Percentiles rank a stretch among this genome's conserved stretches.
phyloP scores from a whole-genome alignment of 1,284 basidiomycete species.

The Anthracocystis panici-leucophaei region DNA sequence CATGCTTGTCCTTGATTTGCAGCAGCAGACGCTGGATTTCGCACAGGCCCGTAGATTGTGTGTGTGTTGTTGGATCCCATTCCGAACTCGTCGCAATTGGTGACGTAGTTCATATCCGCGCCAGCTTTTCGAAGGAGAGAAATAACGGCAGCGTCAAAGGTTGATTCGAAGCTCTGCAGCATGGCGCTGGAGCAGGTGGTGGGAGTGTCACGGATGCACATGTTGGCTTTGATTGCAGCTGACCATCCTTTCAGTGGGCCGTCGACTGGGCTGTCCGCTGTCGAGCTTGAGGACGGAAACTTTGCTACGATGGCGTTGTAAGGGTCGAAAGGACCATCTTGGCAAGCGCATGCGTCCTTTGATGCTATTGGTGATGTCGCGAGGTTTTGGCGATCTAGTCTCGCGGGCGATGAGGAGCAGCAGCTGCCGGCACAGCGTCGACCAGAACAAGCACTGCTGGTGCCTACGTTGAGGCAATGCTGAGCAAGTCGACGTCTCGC shows the following conservation, averaged over 20 bases:
- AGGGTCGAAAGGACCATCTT: conserved; percentile 38
- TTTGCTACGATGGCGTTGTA: conserved; percentile 46
- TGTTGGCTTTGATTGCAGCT: conserved; percentile 66
- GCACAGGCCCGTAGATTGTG: conserved; percentile 58
- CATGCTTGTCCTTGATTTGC: conserved; percentile 4
- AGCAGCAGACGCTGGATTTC: conserved; percentile 49
- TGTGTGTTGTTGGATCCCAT: conserved; percentile 77
- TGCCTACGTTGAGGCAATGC: conserved; percentile 27
- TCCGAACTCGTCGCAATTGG: conserved; percentile 97
- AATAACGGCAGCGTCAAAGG: conserved; percentile 90
- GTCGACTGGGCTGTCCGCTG: not conserved
- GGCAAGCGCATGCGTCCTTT: not conserved
- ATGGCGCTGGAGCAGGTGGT: conserved; percentile 62
- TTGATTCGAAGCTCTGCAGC: conserved; percentile 76
- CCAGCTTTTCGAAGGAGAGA: conserved; percentile 76
- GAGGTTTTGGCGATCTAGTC: conserved; percentile 2
- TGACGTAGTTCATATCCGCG: conserved; percentile 83
- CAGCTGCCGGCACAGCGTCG: conserved; percentile 25
- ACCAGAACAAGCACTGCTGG: conserved; percentile 6
- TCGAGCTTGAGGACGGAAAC: not conserved
- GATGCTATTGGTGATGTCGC: not conserved
- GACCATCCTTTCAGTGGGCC: conserved; percentile 52
- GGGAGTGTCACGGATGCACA: conserved; percentile 49
- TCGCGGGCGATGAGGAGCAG: conserved; percentile 4
- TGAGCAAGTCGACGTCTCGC: not conserved